Evolutionary conservation across 2,329 filamentous ascomycete species (phyloP).

Genomic region (Cladosporium halotolerans): DNA sequence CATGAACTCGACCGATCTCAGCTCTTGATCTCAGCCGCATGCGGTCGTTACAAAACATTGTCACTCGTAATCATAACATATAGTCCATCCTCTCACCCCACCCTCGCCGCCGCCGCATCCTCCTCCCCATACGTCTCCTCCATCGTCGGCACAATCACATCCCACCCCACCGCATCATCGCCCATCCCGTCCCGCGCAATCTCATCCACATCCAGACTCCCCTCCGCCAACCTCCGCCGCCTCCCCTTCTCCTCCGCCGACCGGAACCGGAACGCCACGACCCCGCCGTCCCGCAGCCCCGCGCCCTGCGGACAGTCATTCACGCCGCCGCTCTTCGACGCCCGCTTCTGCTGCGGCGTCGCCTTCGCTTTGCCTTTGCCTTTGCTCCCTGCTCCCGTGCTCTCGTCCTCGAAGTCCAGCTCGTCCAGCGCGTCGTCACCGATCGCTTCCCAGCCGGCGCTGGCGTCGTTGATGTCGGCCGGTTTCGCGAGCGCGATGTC

Average conservation of each 20-base stretch:
- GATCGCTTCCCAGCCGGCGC: conserved; percentile 36
- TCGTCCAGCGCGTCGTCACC: conserved; percentile 18
- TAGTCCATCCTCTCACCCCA: not conserved
- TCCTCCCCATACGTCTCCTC: conserved; percentile 28
- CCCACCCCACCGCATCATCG: conserved; percentile 24
- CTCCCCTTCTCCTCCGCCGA: conserved; percentile 14
- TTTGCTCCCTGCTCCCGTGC: conserved; percentile 27
- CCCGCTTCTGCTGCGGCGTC: conserved; percentile 15
- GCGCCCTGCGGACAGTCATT: conserved; percentile 32
- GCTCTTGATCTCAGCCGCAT: conserved; percentile 11
- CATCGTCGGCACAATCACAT: conserved; percentile 28
- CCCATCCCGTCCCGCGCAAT: conserved; percentile 15
- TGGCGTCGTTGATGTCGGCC: conserved; percentile 35
- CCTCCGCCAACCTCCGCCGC: conserved; percentile 16
- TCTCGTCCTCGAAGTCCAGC: conserved; percentile 24
- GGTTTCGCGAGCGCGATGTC: conserved; percentile 39
- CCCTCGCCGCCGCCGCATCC: conserved; percentile 3
- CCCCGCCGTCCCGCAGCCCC: conserved; percentile 28
- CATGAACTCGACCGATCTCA: conserved; percentile 4
- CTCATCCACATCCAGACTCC: conserved; percentile 13
- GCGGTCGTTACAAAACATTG: not conserved
- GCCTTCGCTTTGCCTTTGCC: conserved; percentile 34
- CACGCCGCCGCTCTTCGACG: conserved; percentile 29
- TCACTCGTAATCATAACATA: not conserved
- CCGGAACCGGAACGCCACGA: conserved; percentile 32